Conservation (phyloP, 495 filamentous ascomycete species). For the Penicillium cosmopolitanum region DNA sequence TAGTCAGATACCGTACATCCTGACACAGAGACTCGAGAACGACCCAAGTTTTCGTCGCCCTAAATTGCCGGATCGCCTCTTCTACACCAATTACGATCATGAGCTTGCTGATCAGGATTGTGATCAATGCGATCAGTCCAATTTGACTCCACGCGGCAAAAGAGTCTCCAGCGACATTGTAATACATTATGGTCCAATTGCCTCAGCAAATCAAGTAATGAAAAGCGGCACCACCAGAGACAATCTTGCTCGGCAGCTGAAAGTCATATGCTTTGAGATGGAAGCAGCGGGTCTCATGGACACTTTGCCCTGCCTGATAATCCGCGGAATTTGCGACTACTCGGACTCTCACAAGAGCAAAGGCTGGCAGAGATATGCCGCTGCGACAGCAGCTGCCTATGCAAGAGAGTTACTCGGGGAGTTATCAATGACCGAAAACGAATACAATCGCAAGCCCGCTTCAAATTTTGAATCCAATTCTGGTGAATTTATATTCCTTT, state of each 20-base stretch:
- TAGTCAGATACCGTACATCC: neutral
- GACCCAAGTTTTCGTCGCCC: neutral
- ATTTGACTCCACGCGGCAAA: neutral
- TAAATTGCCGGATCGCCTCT: neutral
- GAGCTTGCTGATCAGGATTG: neutral
- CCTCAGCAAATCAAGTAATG: conserved; percentile 7
- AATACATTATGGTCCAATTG: conserved; percentile 8
- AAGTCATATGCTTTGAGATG: conserved; percentile 12
- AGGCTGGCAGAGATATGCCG: conserved; percentile 33
- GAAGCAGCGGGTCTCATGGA: conserved; percentile 11
- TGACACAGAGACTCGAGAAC: neutral
- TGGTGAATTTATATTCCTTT: no score
- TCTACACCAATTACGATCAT: neutral
- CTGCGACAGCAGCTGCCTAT: conserved; percentile 25
- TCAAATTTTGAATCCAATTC: no score
- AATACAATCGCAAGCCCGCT: neutral
- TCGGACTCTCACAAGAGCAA: conserved; percentile 33
- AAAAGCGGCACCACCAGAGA: conserved; percentile 2
- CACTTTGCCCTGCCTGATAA: conserved; percentile 7
- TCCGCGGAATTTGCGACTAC: conserved; percentile 34
- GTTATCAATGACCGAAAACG: neutral
- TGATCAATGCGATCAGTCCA: neutral
- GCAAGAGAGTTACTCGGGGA: conserved; percentile 2
- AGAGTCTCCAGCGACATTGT: neutral
- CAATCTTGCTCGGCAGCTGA: neutral